These are phyloP conservation scores for Trypanosoma melophagium DNA, from an alignment of 208 protist genomes.

Conservation along the genomic window DNA sequence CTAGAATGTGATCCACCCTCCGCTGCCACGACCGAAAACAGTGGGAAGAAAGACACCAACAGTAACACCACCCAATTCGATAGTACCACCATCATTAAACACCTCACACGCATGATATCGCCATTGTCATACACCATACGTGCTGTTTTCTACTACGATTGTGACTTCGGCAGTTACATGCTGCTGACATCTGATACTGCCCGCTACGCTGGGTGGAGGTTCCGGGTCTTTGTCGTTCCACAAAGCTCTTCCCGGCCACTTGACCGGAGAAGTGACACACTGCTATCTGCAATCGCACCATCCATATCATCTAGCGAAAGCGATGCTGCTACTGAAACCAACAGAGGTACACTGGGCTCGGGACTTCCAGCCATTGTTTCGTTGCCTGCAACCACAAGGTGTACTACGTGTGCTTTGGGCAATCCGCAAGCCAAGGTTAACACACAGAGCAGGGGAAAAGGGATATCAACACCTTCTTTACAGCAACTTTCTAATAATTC, in stretches of 20 bases:
- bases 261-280: neutral
- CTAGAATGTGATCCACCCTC: neutral
- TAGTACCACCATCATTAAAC: neutral
- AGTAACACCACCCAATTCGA: neutral
- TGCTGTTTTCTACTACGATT: constrained; percentile 54
- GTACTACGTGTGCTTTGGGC: too few species aligned
- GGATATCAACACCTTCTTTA: too few species aligned
- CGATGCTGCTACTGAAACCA: too few species aligned
- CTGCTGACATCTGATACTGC: constrained; percentile 40
- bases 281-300: neutral
- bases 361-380: too few species aligned
- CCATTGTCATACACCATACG: constrained; percentile 23
- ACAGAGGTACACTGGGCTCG: too few species aligned
- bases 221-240: constrained; percentile 14
- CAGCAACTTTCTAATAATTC: too few species aligned
- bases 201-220: constrained; percentile 24
- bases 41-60: neutral
- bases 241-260: neutral
- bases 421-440: too few species aligned
- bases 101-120: constrained; percentile 2
- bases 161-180: constrained; percentile 44
- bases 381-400: too few species aligned
- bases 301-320: too few species aligned
- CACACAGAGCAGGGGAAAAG: too few species aligned
- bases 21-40: neutral